Percentiles rank a stretch among this genome's conserved stretches.
phyloP scores from a whole-genome alignment of 805 yeast genomes.

The Barnettozyma sp. region DNA sequence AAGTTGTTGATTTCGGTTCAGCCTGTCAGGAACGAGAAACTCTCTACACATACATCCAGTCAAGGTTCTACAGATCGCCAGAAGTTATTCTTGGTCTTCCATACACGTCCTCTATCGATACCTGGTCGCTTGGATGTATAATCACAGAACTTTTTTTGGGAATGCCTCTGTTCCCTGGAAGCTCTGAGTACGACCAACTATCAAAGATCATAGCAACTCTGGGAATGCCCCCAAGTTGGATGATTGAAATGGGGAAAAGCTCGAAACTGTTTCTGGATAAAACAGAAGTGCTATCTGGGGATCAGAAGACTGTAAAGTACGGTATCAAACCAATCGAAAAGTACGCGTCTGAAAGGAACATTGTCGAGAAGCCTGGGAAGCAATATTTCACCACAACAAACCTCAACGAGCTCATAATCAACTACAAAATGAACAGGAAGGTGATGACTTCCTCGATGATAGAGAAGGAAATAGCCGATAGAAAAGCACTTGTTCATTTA shows the following conservation, averaged over 20 bases:
- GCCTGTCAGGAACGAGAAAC: constrained; percentile 92
- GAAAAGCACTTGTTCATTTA: constrained; percentile 70
- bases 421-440: constrained; percentile 62
- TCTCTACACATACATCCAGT: constrained; percentile 84
- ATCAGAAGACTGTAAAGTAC: constrained; percentile 4
- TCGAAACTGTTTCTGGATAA: constrained; percentile 50
- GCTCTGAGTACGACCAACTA: constrained; percentile 88
- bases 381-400: constrained; percentile 65
- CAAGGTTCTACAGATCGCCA: constrained; percentile 90
- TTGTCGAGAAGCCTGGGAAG: constrained; percentile 71
- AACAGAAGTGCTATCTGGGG: constrained; percentile 15
- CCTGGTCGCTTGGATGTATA: constrained; percentile 96
- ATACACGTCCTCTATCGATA: constrained; percentile 87
- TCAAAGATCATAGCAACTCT: constrained; percentile 74
- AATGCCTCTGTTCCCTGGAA: constrained; percentile 89
- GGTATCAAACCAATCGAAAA: constrained; percentile 36
- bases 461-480: constrained; percentile 67
- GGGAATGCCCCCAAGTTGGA: constrained; percentile 89
- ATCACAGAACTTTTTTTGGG: constrained; percentile 88
- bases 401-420: constrained; percentile 65
- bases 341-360: constrained; percentile 45
- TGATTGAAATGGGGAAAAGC: constrained; percentile 93
- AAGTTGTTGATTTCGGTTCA: constrained; percentile 92
- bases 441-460: constrained; percentile 39
- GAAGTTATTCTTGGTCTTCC: constrained; percentile 90